A percentile compares a stretch with the other conserved stretches of the same genome.
Conservation (phyloP, 1,139 yeast genomes). For the Diutina rugosa region DNA sequence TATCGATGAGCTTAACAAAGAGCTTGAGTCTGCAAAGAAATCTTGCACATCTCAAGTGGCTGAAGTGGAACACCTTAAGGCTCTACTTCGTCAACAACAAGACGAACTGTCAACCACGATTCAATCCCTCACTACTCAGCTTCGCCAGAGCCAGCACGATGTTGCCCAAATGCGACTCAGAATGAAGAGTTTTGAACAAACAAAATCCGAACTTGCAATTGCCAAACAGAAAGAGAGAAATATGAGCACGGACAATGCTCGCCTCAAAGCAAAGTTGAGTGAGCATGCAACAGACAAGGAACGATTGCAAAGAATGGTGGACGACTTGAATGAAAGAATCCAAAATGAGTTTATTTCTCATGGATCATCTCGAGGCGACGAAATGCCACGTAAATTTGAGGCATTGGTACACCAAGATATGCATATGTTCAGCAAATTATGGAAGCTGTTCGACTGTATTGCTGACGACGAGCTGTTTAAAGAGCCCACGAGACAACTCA, state of each 20-base stretch:
- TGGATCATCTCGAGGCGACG: conserved; percentile 8
- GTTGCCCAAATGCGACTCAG: conserved; percentile 7
- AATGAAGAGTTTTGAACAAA: conserved; percentile 16
- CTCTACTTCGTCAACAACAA: neutral
- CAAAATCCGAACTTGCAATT: conserved; percentile 24
- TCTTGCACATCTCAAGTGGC: neutral
- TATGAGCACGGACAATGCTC: conserved; percentile 35
- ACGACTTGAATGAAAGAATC: conserved; percentile 14
- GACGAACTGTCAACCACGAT: conserved; percentile 10
- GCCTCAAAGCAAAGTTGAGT: conserved; percentile 29
- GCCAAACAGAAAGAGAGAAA: conserved; percentile 37
- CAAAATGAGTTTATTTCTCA: conserved; percentile 6
- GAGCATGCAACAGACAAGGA: conserved; percentile 24
- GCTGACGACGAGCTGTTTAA: conserved; percentile 45
- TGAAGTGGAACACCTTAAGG: neutral
- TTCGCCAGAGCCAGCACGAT: conserved; percentile 18
- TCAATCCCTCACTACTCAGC: conserved; percentile 15
- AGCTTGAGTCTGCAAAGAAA: neutral
- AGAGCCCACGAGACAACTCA: conserved; percentile 42
- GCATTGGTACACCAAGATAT: conserved; percentile 26
- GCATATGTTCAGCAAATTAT: conserved; percentile 25
- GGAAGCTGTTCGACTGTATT: conserved; percentile 38
- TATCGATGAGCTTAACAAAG: neutral
- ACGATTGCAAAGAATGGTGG: conserved; percentile 18
- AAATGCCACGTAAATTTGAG: conserved; percentile 18